Conservation (phyloP, 2,329 filamentous ascomycete genomes). For the Trichoderma semiorbis region DNA sequence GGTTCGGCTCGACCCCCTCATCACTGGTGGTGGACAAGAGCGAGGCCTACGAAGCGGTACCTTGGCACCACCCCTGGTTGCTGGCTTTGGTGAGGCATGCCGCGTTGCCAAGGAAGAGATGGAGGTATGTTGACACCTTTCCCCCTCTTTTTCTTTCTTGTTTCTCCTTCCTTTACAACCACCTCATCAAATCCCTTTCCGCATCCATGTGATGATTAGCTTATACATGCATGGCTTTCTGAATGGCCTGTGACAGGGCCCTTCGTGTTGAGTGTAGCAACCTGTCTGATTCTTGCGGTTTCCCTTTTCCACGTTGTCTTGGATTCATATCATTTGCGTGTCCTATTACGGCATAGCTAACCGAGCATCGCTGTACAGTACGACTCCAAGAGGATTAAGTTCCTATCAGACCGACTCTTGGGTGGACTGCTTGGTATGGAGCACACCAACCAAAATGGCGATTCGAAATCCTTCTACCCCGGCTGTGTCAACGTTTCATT, state of each 20-base stretch:
- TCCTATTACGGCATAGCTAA: neutral
- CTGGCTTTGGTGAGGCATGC: constrained; percentile 94
- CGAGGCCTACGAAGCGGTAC: constrained; percentile 92
- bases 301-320: neutral
- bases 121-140: constrained; percentile 61
- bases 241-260: constrained; percentile 64
- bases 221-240: constrained; percentile 90
- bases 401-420: constrained; percentile 77
- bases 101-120: constrained; percentile 88
- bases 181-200: constrained; percentile 1
- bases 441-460: constrained; percentile 89
- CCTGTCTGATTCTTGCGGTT: constrained; percentile 52
- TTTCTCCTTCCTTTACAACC: neutral
- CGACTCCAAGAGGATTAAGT: constrained; percentile 78
- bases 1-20: constrained; percentile 92
- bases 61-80: constrained; percentile 79
- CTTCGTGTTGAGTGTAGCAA: constrained; percentile 62
- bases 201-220: constrained; percentile 67
- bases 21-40: constrained; percentile 94
- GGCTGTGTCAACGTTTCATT: constrained; percentile 98
- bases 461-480: constrained; percentile 78
- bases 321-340: neutral
- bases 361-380: constrained; percentile 59
- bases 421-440: constrained; percentile 83
- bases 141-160: constrained; percentile 1